Evolutionary conservation across 108 stramenopile species (phyloP).

Genomic region (Skeletonema potamos): DNA sequence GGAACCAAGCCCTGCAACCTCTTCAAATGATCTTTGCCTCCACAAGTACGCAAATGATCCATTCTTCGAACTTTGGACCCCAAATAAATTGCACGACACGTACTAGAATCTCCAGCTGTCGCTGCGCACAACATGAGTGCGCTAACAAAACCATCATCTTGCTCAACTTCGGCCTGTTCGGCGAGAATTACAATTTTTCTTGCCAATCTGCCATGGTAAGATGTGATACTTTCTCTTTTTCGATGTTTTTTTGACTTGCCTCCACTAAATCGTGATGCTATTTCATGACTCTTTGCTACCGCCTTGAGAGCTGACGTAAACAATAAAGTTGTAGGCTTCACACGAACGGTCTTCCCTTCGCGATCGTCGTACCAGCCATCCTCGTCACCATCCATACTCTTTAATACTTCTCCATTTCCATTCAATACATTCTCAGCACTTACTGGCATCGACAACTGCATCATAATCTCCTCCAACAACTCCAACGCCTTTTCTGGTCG

Average conservation of each 20-base stretch:
- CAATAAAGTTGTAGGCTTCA: constrained; percentile 80
- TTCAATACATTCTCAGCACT: constrained; percentile 31
- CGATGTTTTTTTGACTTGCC: constrained; percentile 62
- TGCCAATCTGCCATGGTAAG: constrained; percentile 83
- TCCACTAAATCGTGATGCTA: constrained; percentile 66
- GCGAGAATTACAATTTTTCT: constrained; percentile 71
- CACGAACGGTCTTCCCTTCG: constrained; percentile 55
- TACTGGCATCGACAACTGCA: constrained; percentile 40
- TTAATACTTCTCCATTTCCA: constrained; percentile 27
- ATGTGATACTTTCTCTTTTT: constrained; percentile 62
- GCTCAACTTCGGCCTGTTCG: constrained; percentile 76
- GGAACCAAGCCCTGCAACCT: constrained; percentile 40
- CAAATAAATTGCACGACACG: constrained; percentile 80
- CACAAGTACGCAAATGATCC: constrained; percentile 78
- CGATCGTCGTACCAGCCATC: constrained; percentile 45
- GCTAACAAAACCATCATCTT: constrained; percentile 80
- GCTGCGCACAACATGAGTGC: constrained; percentile 83
- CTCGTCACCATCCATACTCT: constrained; percentile 40
- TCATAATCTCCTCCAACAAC: constrained; percentile 76
- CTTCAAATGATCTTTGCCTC: constrained; percentile 57
- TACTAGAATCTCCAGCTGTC: constrained; percentile 80
- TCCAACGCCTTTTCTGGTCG: constrained; percentile 75
- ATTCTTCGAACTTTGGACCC: constrained; percentile 71
- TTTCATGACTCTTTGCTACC: constrained; percentile 71
- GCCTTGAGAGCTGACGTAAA: constrained; percentile 77